phyloP scores from a whole-genome alignment of 2,329 filamentous ascomycete genomes.

The Cordyceps tenuipes region DNA sequence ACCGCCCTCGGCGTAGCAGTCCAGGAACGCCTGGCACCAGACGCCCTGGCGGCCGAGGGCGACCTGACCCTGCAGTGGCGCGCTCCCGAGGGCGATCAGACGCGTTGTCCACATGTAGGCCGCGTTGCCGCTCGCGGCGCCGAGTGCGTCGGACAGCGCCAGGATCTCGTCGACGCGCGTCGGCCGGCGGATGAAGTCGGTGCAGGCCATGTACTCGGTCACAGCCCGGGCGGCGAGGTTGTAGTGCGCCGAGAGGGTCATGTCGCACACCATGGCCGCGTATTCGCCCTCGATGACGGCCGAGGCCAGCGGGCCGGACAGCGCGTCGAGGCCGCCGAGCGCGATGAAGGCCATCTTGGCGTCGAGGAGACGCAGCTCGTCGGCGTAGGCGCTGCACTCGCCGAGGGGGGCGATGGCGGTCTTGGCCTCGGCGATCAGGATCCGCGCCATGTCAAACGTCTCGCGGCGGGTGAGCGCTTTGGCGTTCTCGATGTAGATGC shows the following conservation, averaged over 20 bases:
- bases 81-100: not conserved
- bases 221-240: not conserved
- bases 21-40: not conserved
- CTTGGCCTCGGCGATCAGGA: not conserved
- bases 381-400: not conserved
- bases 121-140: not conserved
- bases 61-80: conserved; percentile 37
- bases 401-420: not conserved
- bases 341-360: not conserved
- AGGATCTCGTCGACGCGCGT: not conserved
- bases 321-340: not conserved
- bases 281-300: not conserved
- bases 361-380: not conserved
- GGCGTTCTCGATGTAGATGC: not conserved
- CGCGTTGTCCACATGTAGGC: conserved; percentile 2
- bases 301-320: not conserved
- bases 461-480: not conserved
- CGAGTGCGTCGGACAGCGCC: not conserved
- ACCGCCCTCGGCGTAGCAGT: not conserved
- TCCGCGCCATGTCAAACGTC: not conserved
- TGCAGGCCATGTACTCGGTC: conserved; percentile 1
- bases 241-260: not conserved
- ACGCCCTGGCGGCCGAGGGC: not conserved
- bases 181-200: not conserved
- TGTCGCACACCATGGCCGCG: not conserved